Percentiles rank a stretch among this genome's conserved stretches.
Evolutionary conservation across 2,329 filamentous ascomycete species (phyloP).

Genomic region (Epichloe hybrida): DNA sequence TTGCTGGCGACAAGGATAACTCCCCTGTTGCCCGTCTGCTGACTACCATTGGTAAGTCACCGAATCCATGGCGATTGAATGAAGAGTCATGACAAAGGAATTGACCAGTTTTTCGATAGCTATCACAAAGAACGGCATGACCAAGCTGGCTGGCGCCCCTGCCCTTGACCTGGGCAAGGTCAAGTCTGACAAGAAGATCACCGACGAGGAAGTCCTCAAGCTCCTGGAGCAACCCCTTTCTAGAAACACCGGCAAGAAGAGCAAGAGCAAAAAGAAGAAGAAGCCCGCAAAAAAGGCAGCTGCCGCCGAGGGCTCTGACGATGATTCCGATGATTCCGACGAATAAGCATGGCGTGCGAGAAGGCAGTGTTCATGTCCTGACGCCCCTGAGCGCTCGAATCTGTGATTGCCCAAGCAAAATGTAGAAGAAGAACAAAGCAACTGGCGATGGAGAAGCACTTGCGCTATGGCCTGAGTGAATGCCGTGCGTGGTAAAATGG

Average conservation of each 20-base stretch:
- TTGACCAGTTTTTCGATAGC: conserved; percentile 26
- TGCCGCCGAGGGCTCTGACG: conserved; percentile 21
- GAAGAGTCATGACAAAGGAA: conserved; percentile 22
- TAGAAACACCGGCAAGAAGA: conserved; percentile 84
- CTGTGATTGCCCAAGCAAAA: not conserved
- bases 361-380: not conserved
- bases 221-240: conserved; percentile 80
- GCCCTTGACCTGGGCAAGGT: conserved; percentile 65
- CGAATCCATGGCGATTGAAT: not conserved
- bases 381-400: not conserved
- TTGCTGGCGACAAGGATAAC: conserved; percentile 85
- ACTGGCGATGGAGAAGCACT: not conserved
- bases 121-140: conserved; percentile 94
- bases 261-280: conserved; percentile 71
- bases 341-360: conserved; percentile 5
- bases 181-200: conserved; percentile 96
- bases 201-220: conserved; percentile 87
- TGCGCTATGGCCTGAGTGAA: not conserved
- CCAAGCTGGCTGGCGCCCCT: conserved; percentile 67
- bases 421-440: not conserved
- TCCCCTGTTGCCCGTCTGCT: conserved; percentile 74
- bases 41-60: conserved; percentile 75
- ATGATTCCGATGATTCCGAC: conserved; percentile 18
- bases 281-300: conserved; percentile 37
- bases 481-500: not conserved